These are phyloP conservation scores for Deakozyma indianensis DNA, from an alignment of 805 yeast genomes.

Conservation along the genomic window DNA sequence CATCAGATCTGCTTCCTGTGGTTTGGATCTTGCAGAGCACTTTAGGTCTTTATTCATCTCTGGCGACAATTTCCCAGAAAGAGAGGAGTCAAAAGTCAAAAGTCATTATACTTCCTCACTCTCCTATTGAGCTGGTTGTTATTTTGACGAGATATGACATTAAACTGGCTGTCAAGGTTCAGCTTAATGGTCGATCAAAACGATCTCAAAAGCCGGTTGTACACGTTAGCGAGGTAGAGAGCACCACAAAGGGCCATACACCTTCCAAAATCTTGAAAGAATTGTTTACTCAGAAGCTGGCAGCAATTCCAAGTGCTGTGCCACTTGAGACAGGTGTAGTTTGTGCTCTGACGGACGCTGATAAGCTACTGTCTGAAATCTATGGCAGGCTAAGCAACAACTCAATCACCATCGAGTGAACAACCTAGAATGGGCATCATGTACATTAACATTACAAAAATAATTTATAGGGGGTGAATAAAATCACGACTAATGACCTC, in stretches of 20 bases:
- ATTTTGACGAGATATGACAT: not conserved
- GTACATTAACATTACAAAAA: not conserved
- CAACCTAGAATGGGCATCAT: not conserved
- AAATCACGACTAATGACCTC: too few species aligned
- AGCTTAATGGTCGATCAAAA: not conserved
- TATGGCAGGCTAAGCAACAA: not conserved
- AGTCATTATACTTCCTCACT: not conserved
- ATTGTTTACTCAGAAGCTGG: not conserved
- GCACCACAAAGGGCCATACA: not conserved
- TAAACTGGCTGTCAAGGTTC: not conserved
- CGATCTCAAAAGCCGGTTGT: not conserved
- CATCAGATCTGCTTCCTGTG: not conserved
- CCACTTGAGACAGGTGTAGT: not conserved
- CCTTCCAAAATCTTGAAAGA: not conserved
- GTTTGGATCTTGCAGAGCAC: constrained; percentile 1
- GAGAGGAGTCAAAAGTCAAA: not conserved
- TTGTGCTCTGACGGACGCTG: not conserved
- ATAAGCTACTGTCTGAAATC: not conserved
- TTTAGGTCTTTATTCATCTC: not conserved
- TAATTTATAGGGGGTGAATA: not conserved
- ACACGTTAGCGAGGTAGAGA: not conserved
- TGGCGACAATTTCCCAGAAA: not conserved
- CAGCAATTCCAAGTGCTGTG: not conserved
- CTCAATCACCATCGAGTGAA: not conserved
- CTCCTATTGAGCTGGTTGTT: not conserved